Percentiles rank a stretch among this genome's conserved stretches.
Conservation (phyloP, 163 green algal species). For the Smithsoniella earleae region DNA sequence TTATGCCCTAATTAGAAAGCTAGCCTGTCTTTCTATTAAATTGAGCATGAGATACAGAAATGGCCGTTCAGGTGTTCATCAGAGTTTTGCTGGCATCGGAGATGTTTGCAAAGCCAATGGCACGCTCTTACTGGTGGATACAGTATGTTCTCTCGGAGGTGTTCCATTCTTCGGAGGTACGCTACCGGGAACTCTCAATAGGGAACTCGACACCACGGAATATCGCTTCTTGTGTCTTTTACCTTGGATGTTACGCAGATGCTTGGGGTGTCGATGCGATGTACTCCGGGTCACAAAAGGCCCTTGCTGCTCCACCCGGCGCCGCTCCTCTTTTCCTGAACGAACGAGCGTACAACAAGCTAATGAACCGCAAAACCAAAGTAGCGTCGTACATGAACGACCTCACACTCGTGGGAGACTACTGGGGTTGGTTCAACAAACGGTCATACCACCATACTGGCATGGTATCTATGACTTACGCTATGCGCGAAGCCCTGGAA, state of each 20-base stretch:
- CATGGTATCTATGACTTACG: constrained; percentile 76
- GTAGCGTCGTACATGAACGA: constrained; percentile 82
- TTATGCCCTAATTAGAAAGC: too few relatives aligned
- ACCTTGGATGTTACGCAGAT: too few relatives aligned
- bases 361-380: constrained; percentile 69
- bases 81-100: constrained; percentile 76
- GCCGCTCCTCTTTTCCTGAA: constrained; percentile 64
- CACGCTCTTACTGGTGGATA: constrained; percentile 86
- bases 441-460: constrained; percentile 91
- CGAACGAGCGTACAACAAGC: constrained; percentile 69
- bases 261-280: constrained; percentile 70
- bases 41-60: too few relatives aligned
- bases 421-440: constrained; percentile 81
- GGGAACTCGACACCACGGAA: too few relatives aligned
- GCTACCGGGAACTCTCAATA: too few relatives aligned
- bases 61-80: constrained; percentile 47
- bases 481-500: constrained; percentile 81
- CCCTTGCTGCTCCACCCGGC: constrained; percentile 72
- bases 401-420: constrained; percentile 86
- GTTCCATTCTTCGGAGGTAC: constrained; percentile 82
- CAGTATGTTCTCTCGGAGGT: constrained; percentile 84
- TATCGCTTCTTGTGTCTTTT: too few relatives aligned
- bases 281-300: constrained; percentile 87
- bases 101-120: constrained; percentile 66
- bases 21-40: too few relatives aligned